These are phyloP conservation scores for Microsporum ferrugineum DNA, from an alignment of 2,329 filamentous ascomycete species.

Conservation along the genomic window DNA sequence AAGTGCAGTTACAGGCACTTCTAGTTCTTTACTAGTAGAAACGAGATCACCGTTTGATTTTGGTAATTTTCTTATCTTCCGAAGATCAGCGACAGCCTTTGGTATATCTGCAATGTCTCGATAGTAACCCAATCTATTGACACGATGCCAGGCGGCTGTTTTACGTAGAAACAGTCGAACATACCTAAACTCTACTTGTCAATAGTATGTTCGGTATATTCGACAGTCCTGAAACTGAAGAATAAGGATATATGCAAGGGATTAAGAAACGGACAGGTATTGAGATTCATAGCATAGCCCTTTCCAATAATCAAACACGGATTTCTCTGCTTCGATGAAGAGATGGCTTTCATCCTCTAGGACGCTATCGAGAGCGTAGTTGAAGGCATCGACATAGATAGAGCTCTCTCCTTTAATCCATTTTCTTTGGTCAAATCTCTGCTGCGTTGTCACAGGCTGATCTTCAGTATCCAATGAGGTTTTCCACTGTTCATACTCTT, in stretches of 20 bases:
- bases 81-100: slow-evolving; percentile 53
- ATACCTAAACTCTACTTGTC: slow-evolving; percentile 46
- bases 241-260: not conserved
- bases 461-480: slow-evolving; percentile 41
- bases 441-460: slow-evolving; percentile 35
- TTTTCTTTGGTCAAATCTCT: slow-evolving; percentile 35
- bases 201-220: not conserved
- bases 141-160: slow-evolving; percentile 79
- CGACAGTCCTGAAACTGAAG: not conserved
- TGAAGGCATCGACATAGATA: slow-evolving; percentile 96
- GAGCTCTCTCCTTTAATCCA: slow-evolving; percentile 74
- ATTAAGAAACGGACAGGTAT: slow-evolving; percentile 56
- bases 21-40: slow-evolving; percentile 38
- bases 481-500: slow-evolving; percentile 54
- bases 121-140: slow-evolving; percentile 65
- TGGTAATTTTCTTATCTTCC: slow-evolving; percentile 48
- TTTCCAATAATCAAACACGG: slow-evolving; percentile 67
- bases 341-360: slow-evolving; percentile 78
- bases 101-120: slow-evolving; percentile 68
- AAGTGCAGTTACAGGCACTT: slow-evolving; percentile 40
- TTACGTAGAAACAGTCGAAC: slow-evolving; percentile 89
- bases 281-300: slow-evolving; percentile 70
- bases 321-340: slow-evolving; percentile 67
- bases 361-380: slow-evolving; percentile 79
- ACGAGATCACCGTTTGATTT: slow-evolving; percentile 21